These are phyloP conservation scores for Salix dunnii DNA, from an alignment of 345 rosid genomes.

Conservation along the genomic window DNA sequence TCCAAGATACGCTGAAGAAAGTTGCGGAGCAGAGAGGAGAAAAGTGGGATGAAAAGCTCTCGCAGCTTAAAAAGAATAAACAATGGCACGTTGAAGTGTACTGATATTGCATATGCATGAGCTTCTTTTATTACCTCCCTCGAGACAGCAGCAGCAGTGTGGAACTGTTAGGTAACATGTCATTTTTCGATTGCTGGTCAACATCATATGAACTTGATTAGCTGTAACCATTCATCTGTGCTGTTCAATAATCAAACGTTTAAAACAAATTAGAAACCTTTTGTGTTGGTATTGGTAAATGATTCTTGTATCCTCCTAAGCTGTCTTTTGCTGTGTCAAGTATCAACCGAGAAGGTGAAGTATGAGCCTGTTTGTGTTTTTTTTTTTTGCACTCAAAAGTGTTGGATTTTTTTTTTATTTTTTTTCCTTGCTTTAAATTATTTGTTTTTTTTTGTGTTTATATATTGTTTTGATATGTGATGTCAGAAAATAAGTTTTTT, in stretches of 20 bases:
- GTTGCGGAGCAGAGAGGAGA: conserved; percentile 89
- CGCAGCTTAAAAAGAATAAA: conserved; percentile 94
- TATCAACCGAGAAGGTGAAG: too few relatives aligned
- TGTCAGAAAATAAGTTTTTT: too few relatives aligned
- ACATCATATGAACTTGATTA: conserved; percentile 13
- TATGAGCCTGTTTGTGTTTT: too few relatives aligned
- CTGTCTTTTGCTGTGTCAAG: too few relatives aligned
- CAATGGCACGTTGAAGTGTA: conserved; percentile 99
- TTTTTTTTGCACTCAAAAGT: too few relatives aligned
- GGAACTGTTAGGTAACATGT: not conserved
- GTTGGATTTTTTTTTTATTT: too few relatives aligned
- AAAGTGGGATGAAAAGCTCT: conserved; percentile 91
- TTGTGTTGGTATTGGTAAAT: not conserved
- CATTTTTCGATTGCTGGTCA: not conserved
- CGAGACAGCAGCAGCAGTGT: not conserved
- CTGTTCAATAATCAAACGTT: conserved; percentile 25
- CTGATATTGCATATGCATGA: conserved; percentile 23
- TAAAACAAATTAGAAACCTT: conserved; percentile 6
- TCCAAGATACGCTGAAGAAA: conserved; percentile 81
- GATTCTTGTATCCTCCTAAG: not conserved
- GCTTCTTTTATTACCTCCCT: not conserved
- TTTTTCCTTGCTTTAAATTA: too few relatives aligned
- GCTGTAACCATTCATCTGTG: conserved; percentile 24
- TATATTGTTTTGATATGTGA: too few relatives aligned
- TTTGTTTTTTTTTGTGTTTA: too few relatives aligned